Base-by-base conservation (phyloP, 2,329 filamentous ascomycete genomes). In the Exserohilum rostratum region DNA sequence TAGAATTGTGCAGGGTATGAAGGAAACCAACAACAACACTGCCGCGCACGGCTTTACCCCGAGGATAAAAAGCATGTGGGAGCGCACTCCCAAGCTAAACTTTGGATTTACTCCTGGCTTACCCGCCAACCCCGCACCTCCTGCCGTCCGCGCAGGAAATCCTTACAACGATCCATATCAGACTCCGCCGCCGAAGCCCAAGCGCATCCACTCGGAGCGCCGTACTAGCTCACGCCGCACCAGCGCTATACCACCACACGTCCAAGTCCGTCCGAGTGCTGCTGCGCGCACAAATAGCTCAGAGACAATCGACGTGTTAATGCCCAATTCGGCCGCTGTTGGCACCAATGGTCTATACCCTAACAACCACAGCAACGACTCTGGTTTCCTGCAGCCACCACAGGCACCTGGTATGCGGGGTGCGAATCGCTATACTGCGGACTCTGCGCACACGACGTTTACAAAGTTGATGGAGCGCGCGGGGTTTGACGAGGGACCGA, bases 281-380 rank as follows among this genome's bases (percentile, higher is more conserved):
- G 35, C 15, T 6, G 15, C 11, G 9, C 61, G 76, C 20, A 72
- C 60, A 27, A 72, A 62, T 12, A 78, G 75, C 51, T 73, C 72
- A 30, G 78, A 80, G 47, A 80, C 78, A 0, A 79, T 80, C 33
- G 73, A 78, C 47, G 75, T 79, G 18, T 57, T 76, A n/a, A 76
- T 77, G 74, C 73, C 46, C 2, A 25, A 4, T 25, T 25, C 22
- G 22, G 22, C 22, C 22, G 22, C 46, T 40, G 45, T 15, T 22
- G n/a, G n/a, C n/a, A 38, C 20, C 6, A 27, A 18, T 9, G 20
- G 37, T 13, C 29, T 13, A 15, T 31, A 39, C 7, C 10, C 46
- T 18, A 29, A 2, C 11, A 40, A 48, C 13, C 43, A 46, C 72
- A 5, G 66, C 72, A n/a, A 69, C 68, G 4, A 65, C 6, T 35